These are phyloP conservation scores for Mitragyna speciosa DNA, from an alignment of 257 asterid species.

Conservation along the genomic window DNA sequence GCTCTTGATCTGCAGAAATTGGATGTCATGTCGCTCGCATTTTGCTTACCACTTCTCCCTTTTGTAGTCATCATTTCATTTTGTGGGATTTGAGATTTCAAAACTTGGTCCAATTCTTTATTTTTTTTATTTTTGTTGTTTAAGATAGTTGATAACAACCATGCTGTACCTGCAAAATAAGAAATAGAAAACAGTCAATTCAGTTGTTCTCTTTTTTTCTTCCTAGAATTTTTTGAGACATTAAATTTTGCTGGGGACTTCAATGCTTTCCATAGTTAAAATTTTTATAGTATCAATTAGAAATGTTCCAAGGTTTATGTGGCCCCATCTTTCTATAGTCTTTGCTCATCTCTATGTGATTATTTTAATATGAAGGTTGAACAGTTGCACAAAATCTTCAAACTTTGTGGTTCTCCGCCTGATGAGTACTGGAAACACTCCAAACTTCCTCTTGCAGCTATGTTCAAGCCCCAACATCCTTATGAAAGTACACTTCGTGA, in stretches of 20 bases:
- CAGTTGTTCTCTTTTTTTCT: neutral
- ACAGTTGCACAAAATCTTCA: constrained; percentile 88
- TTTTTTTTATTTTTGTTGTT: too few species aligned
- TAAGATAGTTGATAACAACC: neutral
- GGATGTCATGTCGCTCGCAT: neutral
- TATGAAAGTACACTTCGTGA: constrained; percentile 72
- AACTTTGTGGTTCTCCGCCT: constrained; percentile 76
- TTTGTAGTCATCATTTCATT: neutral
- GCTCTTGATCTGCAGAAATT: too few species aligned
- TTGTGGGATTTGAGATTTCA: neutral
- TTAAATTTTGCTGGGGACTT: neutral
- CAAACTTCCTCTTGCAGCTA: constrained; percentile 69
- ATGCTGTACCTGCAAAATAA: neutral
- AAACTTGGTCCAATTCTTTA: too few species aligned
- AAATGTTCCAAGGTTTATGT: neutral
- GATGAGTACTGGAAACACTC: constrained; percentile 83
- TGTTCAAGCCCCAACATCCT: constrained; percentile 90
- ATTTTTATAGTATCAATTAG: neutral
- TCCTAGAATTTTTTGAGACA: neutral
- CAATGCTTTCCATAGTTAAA: neutral
- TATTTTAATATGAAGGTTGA: constrained; percentile 57
- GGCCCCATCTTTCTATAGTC: neutral
- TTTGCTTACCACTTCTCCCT: neutral
- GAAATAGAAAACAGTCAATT: neutral
- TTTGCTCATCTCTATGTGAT: neutral